Evolutionary conservation across 768 basidiomycete genomes (phyloP), one percentile per base, ranked within the genome.

Genomic region (Panaeolus papilionaceus): DNA sequence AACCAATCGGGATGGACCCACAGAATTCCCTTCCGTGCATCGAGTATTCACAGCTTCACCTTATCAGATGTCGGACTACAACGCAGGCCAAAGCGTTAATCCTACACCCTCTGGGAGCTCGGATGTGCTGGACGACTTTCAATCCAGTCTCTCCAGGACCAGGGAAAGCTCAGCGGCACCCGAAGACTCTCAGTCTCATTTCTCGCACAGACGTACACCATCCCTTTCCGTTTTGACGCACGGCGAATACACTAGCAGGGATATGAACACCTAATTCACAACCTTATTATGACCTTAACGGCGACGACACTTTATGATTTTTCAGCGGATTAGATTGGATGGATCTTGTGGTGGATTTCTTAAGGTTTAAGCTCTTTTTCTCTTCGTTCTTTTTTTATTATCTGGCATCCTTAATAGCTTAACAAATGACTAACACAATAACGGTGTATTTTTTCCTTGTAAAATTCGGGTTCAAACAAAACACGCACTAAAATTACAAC

Each of bases 401-500:
- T 51, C 23, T 18, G 42, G 42, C 47, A 16, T 16, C 1, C 12
- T 58, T 47, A 3, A 8, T 2, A 1, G 12, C 45, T 47, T 47
- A 47, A n/a, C 45, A 4, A 33, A 3, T 10, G 11, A 58, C 28
- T 33, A 58, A 58, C 54, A 33, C 14, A 33, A 28, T 58, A 58
- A 58, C 54, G 12, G 54, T 33, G 54, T 58, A 58, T 37, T 28
- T 37, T 58, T 26, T 28, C 10, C 16, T 58, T 37, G 54, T 58
- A 28, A 33, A 14, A 58, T 28, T 12, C 33, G 54, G 54, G 28
- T 58, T 58, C 33, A 5, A n/a, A 28, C 54, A 28, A 37, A 58
- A 58, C 54, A 58, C 54, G 10, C 7, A 28, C 54, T 58, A 58
- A 58, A 58, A 58, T 58, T 58, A 58, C 54, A 26, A 33, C 54